Evolutionary conservation across 2,329 filamentous ascomycete species (phyloP).

Genomic region (Fusarium decemcellulare): DNA sequence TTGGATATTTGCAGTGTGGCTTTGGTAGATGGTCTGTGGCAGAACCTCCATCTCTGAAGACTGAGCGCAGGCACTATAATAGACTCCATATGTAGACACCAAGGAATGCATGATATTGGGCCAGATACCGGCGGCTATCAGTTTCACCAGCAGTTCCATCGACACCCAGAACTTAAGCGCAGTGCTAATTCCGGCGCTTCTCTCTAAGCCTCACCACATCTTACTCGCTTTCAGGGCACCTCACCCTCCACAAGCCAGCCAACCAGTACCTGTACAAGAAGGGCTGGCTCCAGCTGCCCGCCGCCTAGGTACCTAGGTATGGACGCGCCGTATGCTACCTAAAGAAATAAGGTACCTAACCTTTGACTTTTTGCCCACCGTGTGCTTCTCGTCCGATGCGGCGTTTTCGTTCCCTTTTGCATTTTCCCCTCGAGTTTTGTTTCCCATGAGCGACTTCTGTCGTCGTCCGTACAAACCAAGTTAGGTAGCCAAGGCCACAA

Average conservation of each 20-base stretch:
- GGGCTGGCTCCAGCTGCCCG: background rate
- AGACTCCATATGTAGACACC: too few relatives aligned
- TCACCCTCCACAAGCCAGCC: constrained; percentile 2
- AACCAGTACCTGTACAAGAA: background rate
- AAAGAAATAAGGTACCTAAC: background rate
- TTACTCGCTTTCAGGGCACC: background rate
- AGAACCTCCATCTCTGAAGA: too few relatives aligned
- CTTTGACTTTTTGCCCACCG: constrained; percentile 4
- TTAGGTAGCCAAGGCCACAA: too few relatives aligned
- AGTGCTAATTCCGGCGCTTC: constrained; percentile 3
- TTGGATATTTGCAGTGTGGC: background rate
- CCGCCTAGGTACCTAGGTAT: background rate
- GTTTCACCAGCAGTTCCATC: too few relatives aligned
- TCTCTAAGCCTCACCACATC: background rate
- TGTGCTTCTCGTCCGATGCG: constrained; percentile 11
- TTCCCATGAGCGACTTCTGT: background rate
- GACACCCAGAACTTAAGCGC: background rate
- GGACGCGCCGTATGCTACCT: constrained; percentile 1
- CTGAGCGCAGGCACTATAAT: too few relatives aligned
- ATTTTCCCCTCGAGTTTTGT: background rate
- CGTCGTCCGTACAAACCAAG: too few relatives aligned
- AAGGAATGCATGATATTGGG: background rate
- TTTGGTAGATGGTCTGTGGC: too few relatives aligned
- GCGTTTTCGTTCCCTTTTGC: constrained; percentile 22
- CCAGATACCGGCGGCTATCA: background rate